Conservation (phyloP, 2,329 filamentous ascomycete genomes). For the Cercospora zeae-maydis region DNA sequence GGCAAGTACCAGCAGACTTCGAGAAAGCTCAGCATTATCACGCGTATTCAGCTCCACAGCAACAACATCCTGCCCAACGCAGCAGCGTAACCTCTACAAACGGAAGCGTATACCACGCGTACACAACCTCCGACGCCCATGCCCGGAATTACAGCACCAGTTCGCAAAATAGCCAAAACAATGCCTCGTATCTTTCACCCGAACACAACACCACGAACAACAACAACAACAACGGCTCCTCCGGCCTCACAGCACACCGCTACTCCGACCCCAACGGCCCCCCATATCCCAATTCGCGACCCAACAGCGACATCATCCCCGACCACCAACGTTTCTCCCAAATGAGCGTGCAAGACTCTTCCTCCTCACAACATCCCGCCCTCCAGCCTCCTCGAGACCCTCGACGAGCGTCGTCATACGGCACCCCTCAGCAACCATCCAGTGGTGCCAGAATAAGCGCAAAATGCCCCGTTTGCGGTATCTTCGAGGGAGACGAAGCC, state of each 20-base stretch:
- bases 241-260: slow-evolving; percentile 1
- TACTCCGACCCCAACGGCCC: slow-evolving; percentile 15
- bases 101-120: slow-evolving; percentile 6
- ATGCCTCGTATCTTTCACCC: not conserved
- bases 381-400: slow-evolving; percentile 6
- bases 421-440: not conserved
- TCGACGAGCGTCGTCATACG: not conserved
- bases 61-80: slow-evolving; percentile 15
- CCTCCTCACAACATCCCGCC: slow-evolving; percentile 6
- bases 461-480: slow-evolving; percentile 34
- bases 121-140: slow-evolving; percentile 7
- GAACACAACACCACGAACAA: not conserved
- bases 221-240: not conserved
- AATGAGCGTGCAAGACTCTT: slow-evolving; percentile 7
- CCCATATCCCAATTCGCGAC: slow-evolving; percentile 15
- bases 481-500: slow-evolving; percentile 36
- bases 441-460: not conserved
- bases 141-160: slow-evolving; percentile 1
- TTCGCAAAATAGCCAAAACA: slow-evolving; percentile 1
- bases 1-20: slow-evolving; percentile 13
- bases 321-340: slow-evolving; percentile 28
- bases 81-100: slow-evolving; percentile 10
- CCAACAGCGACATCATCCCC: slow-evolving; percentile 18
- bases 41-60: slow-evolving; percentile 19
- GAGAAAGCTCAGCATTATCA: slow-evolving; percentile 19